Evolutionary conservation across 768 basidiomycete species (phyloP).

Genomic region (Paxillus rubicundulus): DNA sequence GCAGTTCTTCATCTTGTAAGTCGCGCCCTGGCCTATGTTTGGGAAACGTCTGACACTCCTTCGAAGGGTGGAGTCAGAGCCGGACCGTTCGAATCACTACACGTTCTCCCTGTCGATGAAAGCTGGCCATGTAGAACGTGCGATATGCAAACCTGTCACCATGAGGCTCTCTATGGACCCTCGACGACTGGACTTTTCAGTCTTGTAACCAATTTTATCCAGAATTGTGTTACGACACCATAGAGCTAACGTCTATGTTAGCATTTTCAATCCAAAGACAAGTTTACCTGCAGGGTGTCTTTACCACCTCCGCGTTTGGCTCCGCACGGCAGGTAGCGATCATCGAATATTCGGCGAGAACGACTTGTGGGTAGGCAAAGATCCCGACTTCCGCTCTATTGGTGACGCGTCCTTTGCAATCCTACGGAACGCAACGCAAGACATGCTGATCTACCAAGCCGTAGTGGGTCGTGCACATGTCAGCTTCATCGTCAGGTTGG

Average conservation of each 20-base stretch:
- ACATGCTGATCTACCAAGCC: conserved; percentile 53
- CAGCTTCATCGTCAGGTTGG: conserved; percentile 52
- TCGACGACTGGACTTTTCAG: conserved; percentile 52
- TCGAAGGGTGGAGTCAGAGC: conserved; percentile 28
- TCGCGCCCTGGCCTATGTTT: background rate
- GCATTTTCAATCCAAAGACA: conserved; percentile 59
- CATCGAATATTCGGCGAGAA: conserved; percentile 65
- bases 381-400: conserved; percentile 61
- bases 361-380: conserved; percentile 63
- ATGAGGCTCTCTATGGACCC: conserved; percentile 53
- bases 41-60: conserved; percentile 6
- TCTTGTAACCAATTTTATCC: conserved; percentile 48
- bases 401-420: conserved; percentile 55
- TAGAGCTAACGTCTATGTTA: conserved; percentile 17
- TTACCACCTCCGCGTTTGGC: conserved; percentile 62
- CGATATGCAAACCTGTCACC: conserved; percentile 45
- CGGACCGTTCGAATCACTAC: conserved; percentile 36
- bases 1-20: conserved; percentile 54
- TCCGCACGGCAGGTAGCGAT: conserved; percentile 54
- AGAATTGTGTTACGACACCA: background rate
- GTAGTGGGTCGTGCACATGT: conserved; percentile 56
- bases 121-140: conserved; percentile 53
- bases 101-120: conserved; percentile 54
- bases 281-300: conserved; percentile 53
- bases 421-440: conserved; percentile 40